Evolutionary conservation across 495 filamentous ascomycete genomes (phyloP).

Genomic region (Hypoxylon perforatum): DNA sequence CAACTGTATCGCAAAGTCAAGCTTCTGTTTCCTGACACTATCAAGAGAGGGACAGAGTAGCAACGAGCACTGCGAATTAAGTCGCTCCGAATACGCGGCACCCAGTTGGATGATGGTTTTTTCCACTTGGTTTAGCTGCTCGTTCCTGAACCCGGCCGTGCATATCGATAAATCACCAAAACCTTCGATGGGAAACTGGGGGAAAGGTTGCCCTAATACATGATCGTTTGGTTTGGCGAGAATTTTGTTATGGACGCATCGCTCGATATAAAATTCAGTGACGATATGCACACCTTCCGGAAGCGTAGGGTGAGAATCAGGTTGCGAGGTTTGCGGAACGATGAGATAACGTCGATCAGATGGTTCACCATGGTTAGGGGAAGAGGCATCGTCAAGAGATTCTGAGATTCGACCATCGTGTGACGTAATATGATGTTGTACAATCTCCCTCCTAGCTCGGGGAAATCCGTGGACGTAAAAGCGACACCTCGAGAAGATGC

Average conservation of each 20-base stretch:
- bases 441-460: constrained; percentile 52
- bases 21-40: constrained; percentile 75
- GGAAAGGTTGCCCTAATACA: constrained; percentile 79
- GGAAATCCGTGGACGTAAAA: constrained; percentile 77
- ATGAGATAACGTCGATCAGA: constrained; percentile 55
- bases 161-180: constrained; percentile 76
- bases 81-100: constrained; percentile 78
- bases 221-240: constrained; percentile 76
- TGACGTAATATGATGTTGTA: constrained; percentile 55
- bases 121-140: constrained; percentile 84
- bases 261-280: constrained; percentile 94
- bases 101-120: constrained; percentile 81
- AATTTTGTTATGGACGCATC: constrained; percentile 78
- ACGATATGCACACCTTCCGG: constrained; percentile 64
- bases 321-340: constrained; percentile 59
- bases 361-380: constrained; percentile 37
- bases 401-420: constrained; percentile 58
- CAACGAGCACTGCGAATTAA: constrained; percentile 73
- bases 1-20: constrained; percentile 76
- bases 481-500: constrained; percentile 64
- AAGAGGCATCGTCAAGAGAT: constrained; percentile 56
- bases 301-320: constrained; percentile 52
- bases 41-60: constrained; percentile 71
- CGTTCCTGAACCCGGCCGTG: constrained; percentile 84
- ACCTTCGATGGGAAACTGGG: constrained; percentile 71